phyloP scores from a whole-genome alignment of 352 stramenopile species.

The Phytophthora pisi region DNA sequence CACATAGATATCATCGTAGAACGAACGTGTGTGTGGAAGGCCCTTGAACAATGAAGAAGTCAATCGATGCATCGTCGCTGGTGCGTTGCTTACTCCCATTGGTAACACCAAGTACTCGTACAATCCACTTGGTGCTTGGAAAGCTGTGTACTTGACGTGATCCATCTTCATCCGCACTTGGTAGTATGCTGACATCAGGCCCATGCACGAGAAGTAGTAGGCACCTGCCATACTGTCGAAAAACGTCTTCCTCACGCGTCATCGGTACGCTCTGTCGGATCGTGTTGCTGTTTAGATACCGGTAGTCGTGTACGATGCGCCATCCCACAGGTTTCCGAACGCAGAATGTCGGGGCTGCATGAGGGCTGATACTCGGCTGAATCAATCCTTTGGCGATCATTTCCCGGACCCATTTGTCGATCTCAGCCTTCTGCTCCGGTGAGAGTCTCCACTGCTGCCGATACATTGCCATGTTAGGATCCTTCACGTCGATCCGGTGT shows the following conservation, averaged over 20 bases:
- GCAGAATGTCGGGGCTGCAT: too few species aligned
- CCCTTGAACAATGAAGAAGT: background rate
- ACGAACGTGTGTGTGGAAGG: background rate
- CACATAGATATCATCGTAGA: background rate
- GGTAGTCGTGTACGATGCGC: too few species aligned
- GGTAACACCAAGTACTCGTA: slow-evolving; percentile 8
- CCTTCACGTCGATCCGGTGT: too few species aligned
- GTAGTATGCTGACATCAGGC: slow-evolving; percentile 25
- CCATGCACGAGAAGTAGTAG: slow-evolving; percentile 24
- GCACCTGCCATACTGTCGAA: background rate
- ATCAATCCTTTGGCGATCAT: too few species aligned
- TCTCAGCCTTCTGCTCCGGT: too few species aligned
- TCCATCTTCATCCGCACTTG: slow-evolving; percentile 29
- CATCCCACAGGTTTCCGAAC: too few species aligned
- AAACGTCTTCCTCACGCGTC: background rate
- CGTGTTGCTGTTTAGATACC: too few species aligned
- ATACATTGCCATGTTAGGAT: too few species aligned
- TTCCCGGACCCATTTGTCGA: too few species aligned
- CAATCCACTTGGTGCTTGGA: slow-evolving; percentile 19
- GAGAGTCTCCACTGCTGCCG: too few species aligned
- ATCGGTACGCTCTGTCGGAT: background rate
- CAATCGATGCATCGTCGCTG: background rate
- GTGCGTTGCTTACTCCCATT: background rate
- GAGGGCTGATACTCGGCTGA: too few species aligned
- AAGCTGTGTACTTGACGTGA: slow-evolving; percentile 25